These are phyloP conservation scores for Scedosporium dehoogii DNA, from an alignment of 2,329 filamentous ascomycete species.

Conservation along the genomic window DNA sequence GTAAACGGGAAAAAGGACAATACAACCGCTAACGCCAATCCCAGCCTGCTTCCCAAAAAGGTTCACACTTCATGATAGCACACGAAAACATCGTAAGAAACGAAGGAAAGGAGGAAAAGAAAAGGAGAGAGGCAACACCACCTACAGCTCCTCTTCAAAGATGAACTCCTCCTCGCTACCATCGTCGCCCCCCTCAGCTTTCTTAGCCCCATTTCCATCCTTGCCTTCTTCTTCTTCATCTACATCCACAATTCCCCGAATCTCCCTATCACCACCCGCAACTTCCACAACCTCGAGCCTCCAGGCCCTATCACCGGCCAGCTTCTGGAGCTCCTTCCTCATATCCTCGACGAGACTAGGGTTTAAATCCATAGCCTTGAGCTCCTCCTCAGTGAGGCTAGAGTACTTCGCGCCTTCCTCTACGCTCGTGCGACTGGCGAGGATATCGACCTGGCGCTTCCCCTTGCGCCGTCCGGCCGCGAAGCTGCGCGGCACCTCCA, in stretches of 20 bases:
- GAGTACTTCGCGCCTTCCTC: conserved; percentile 53
- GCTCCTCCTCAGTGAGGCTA: conserved; percentile 53
- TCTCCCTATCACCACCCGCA: conserved; percentile 45
- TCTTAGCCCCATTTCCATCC: not conserved
- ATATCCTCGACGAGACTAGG: conserved; percentile 60
- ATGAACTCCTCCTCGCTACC: not conserved
- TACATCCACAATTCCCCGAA: conserved; percentile 60
- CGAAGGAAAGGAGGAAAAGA: not conserved
- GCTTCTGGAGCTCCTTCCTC: conserved; percentile 54
- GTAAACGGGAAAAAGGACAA: no score
- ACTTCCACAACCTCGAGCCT: conserved; percentile 70
- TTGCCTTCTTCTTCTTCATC: conserved; percentile 27
- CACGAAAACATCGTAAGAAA: not conserved
- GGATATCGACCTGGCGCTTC: not conserved
- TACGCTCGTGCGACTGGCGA: conserved; percentile 20
- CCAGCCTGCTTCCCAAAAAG: not conserved
- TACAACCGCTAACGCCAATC: not conserved
- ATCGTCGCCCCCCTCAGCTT: not conserved
- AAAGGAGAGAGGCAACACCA: not conserved
- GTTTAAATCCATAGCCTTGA: conserved; percentile 58
- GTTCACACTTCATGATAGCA: not conserved
- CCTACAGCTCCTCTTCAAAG: not conserved
- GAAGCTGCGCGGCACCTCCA: conserved; percentile 34
- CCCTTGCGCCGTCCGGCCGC: not conserved
- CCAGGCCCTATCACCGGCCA: conserved; percentile 67